Evolutionary conservation across 306 rosid genomes (phyloP).

Genomic region (Dryas drummondii): DNA sequence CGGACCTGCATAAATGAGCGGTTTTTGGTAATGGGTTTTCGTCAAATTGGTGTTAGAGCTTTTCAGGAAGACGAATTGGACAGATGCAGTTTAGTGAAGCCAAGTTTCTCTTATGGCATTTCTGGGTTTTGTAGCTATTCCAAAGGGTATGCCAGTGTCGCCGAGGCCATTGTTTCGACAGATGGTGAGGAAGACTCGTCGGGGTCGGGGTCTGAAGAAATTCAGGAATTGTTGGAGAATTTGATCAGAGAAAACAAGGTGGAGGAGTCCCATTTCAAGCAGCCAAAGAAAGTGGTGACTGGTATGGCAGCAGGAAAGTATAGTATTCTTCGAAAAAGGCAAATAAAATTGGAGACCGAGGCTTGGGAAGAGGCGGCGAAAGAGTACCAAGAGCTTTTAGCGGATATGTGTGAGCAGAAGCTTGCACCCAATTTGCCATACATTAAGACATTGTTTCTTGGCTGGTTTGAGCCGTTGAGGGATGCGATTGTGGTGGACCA

Average conservation of each 20-base stretch:
- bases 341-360: slow-evolving; percentile 80
- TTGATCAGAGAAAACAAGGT: slow-evolving; percentile 38
- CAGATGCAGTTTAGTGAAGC: slow-evolving; percentile 33
- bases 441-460: slow-evolving; percentile 83
- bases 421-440: slow-evolving; percentile 91
- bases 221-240: slow-evolving; percentile 47
- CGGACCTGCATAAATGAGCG: slow-evolving; percentile 15
- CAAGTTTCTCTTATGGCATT: slow-evolving; percentile 23
- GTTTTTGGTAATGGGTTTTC: slow-evolving; percentile 16
- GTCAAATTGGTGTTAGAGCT: slow-evolving; percentile 17
- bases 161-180: slow-evolving; percentile 64
- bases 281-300: slow-evolving; percentile 37
- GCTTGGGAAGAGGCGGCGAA: slow-evolving; percentile 90
- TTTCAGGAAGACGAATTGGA: slow-evolving; percentile 28
- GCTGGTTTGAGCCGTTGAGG: slow-evolving; percentile 87
- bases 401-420: slow-evolving; percentile 84
- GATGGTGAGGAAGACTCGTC: slow-evolving; percentile 66
- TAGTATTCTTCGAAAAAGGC: slow-evolving; percentile 55
- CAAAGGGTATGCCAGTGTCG: slow-evolving; percentile 55
- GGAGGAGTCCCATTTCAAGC: slow-evolving; percentile 30
- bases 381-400: slow-evolving; percentile 77
- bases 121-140: slow-evolving; percentile 16
- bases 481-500: slow-evolving; percentile 67
- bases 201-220: slow-evolving; percentile 58
- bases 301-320: slow-evolving; percentile 45